Evolutionary conservation across 1,284 basidiomycete species (phyloP), one percentile per base, ranked within the genome.

Genomic region (Leccinum solheimii): DNA sequence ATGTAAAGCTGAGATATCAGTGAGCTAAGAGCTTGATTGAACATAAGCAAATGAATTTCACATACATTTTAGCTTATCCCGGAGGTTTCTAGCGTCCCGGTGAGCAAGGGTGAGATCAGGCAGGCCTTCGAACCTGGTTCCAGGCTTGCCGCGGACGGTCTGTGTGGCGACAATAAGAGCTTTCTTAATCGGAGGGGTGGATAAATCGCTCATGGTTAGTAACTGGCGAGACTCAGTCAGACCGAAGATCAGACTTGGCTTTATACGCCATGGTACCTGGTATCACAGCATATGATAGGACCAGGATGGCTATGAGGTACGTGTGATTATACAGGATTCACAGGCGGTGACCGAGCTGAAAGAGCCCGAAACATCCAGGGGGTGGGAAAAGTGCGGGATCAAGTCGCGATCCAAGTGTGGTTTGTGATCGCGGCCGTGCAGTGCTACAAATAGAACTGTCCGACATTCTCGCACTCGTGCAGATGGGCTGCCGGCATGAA

Each of bases 81-180:
- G 54, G 34, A 75, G 36, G 1, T 30, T 50, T 40, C 34, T 48
- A 1, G 58, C 69, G 30, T 75, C 72, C 30, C 62, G 57, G 55
- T 73, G 74, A 16, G 68, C 52, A 10, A 63, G 60, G 6, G 8
- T 30, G 11, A 75, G 72, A 11, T 62, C 27, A 8, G 36, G 2
- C 0, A 71, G 19, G 34, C 11, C 21, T 2, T 14, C 36, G 7
- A 62, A 61, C 30, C 27, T 43, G 36, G 49, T 48, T 45, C 32
- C 55, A 7, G 45, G 11, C 36, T 59, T 52, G 16, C 60, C 49
- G 3, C 43, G 21, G 11, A 74, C 61, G 3, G 63, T 62, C 3
- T 30, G 56, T 36, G 69, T 55, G 16, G 68, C 62, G 5, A 75
- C 53, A 6, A 75, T 66, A 13, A 72, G 63, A 9, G 72, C 71